phyloP scores from a whole-genome alignment of 495 filamentous ascomycete species.

The Trichoderma asperelloides region DNA sequence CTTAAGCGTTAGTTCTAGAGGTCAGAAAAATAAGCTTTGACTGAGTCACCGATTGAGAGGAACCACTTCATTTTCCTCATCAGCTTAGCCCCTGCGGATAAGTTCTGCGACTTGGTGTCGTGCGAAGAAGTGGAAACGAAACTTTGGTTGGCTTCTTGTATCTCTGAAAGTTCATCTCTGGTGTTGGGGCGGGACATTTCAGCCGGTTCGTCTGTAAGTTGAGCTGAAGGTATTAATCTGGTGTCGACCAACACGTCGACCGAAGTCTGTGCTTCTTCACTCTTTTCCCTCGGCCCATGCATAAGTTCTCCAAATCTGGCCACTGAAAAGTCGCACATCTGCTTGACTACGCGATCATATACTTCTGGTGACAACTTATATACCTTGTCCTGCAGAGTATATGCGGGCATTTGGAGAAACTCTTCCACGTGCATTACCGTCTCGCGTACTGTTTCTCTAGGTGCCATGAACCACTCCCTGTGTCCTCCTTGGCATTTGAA shows the following conservation, averaged over 20 bases:
- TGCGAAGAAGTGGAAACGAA: background rate
- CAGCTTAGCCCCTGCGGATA: background rate
- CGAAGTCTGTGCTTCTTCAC: background rate
- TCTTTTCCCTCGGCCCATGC: background rate
- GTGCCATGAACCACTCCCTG: background rate
- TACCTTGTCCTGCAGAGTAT: background rate
- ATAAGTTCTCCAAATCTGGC: background rate
- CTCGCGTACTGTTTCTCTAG: background rate
- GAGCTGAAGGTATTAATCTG: background rate
- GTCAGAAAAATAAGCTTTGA: no score
- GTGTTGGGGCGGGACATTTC: background rate
- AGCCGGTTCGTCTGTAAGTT: background rate
- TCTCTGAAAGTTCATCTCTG: background rate
- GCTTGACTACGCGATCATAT: background rate
- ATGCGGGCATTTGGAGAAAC: conserved; percentile 1
- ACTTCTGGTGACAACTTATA: background rate
- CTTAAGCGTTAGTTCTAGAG: no score
- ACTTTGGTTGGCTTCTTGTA: background rate
- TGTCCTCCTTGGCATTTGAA: background rate
- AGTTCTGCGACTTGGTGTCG: background rate
- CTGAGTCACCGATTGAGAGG: no score
- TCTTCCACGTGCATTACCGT: background rate
- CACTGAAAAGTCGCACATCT: background rate
- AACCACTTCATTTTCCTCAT: no score
- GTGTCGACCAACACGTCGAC: background rate